Percentiles rank a stretch among this genome's conserved stretches.
phyloP scores from a whole-genome alignment of 2,329 filamentous ascomycete species.

The Monilinia fructigena region DNA sequence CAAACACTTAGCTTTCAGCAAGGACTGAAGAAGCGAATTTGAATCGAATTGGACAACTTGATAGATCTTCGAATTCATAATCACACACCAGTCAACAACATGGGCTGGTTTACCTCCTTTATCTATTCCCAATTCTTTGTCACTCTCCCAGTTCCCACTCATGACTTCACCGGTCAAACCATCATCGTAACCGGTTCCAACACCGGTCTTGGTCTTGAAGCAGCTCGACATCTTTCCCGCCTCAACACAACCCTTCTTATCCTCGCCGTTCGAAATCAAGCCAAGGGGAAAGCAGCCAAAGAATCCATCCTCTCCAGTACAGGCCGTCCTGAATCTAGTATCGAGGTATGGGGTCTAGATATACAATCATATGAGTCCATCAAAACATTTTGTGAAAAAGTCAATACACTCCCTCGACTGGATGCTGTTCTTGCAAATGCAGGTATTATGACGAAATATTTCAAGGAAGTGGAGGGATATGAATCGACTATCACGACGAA shows the following conservation, averaged over 20 bases:
- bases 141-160: constrained; percentile 21
- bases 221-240: constrained; percentile 39
- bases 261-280: constrained; percentile 43
- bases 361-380: constrained; percentile 27
- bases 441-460: constrained; percentile 22
- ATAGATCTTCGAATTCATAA: background rate
- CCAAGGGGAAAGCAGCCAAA: constrained; percentile 42
- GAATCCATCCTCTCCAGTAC: constrained; percentile 32
- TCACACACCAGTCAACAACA: background rate
- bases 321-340: constrained; percentile 26
- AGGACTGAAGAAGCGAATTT: too few species aligned
- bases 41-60: background rate
- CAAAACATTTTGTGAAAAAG: constrained; percentile 25
- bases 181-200: constrained; percentile 23
- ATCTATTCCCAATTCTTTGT: constrained; percentile 29
- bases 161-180: constrained; percentile 22
- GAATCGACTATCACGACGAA: constrained; percentile 34
- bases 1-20: background rate
- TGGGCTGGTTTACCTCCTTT: constrained; percentile 17
- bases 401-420: constrained; percentile 42
- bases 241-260: constrained; percentile 43
- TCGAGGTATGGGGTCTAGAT: constrained; percentile 33
- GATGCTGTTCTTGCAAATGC: constrained; percentile 47
- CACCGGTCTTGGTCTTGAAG: constrained; percentile 37
- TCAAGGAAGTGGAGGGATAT: constrained; percentile 28